A percentile compares a stretch with the other conserved stretches of the same genome.
phyloP scores from a whole-genome alignment of 169 alveolate species.

The Eimeria brunetti region DNA sequence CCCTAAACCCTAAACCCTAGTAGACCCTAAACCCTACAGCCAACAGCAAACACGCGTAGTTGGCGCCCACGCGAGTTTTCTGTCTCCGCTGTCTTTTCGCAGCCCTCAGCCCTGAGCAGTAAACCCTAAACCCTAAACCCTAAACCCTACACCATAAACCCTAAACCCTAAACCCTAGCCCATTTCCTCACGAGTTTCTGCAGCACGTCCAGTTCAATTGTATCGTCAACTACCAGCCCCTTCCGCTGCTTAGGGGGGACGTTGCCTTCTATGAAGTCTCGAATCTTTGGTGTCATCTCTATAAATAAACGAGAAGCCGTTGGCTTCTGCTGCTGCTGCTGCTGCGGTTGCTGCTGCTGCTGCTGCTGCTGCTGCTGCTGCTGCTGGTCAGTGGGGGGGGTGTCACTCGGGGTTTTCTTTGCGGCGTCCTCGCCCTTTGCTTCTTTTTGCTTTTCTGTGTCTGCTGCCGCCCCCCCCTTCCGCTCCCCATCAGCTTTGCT shows the following conservation, averaged over 20 bases:
- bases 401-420: neutral
- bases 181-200: slow-evolving; percentile 7
- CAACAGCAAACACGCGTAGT: no score
- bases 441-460: neutral
- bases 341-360: slow-evolving; percentile 48
- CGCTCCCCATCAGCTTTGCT: neutral
- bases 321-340: slow-evolving; percentile 36
- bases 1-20: no score
- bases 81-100: neutral
- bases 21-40: no score
- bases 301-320: slow-evolving; percentile 56
- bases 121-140: no score
- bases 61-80: no score
- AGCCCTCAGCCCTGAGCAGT: no score
- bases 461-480: neutral
- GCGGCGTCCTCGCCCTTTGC: neutral
- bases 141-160: neutral
- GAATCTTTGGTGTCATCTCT: slow-evolving; percentile 54
- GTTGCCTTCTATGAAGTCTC: slow-evolving; percentile 4
- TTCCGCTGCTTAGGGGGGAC: neutral
- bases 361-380: slow-evolving; percentile 10
- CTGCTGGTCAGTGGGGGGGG: neutral
- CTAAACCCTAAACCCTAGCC: neutral
- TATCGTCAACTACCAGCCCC: neutral
- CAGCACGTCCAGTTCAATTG: slow-evolving; percentile 64